A percentile compares a stretch with the other conserved stretches of the same genome.
Conservation (phyloP, 2,329 filamentous ascomycete species). For the Xylariaceae sp. region DNA sequence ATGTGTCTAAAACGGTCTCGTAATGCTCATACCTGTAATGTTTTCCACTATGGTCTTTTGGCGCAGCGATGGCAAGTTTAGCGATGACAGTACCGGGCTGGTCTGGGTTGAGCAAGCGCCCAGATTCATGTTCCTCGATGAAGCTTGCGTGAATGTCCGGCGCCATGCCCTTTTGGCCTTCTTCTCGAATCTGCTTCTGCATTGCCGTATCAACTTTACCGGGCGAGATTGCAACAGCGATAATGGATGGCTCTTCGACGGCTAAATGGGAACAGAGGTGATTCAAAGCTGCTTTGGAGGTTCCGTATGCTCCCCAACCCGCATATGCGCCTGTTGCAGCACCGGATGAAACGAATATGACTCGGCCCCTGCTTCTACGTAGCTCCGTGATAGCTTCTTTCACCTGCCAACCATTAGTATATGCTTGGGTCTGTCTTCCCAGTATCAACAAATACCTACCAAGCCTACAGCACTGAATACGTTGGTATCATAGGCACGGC, state of each 20-base stretch:
- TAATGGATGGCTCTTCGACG: conserved; percentile 73
- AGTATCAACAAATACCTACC: conserved; percentile 42
- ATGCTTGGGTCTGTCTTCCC: not conserved
- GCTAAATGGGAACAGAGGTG: conserved; percentile 70
- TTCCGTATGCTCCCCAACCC: conserved; percentile 77
- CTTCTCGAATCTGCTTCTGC: conserved; percentile 75
- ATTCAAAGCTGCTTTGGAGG: conserved; percentile 79
- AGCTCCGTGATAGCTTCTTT: conserved; percentile 68
- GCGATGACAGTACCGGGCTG: conserved; percentile 85
- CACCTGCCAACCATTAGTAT: conserved; percentile 42
- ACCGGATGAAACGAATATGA: conserved; percentile 77
- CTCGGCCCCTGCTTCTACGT: conserved; percentile 62
- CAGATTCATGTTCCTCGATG: conserved; percentile 61
- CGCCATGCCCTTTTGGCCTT: conserved; percentile 45
- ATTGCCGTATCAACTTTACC: conserved; percentile 86
- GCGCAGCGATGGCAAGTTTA: conserved; percentile 63
- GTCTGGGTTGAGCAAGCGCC: conserved; percentile 73
- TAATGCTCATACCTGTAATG: conserved; percentile 58
- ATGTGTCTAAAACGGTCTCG: not conserved
- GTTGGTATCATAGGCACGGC: conserved; percentile 72
- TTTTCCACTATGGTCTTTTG: conserved; percentile 67
- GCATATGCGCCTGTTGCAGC: conserved; percentile 63
- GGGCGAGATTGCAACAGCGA: conserved; percentile 67
- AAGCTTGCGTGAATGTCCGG: conserved; percentile 63
- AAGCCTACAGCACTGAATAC: conserved; percentile 79